Base-by-base conservation (phyloP, 2,329 filamentous ascomycete species). In the Sporothrix pseudoabietina region DNA sequence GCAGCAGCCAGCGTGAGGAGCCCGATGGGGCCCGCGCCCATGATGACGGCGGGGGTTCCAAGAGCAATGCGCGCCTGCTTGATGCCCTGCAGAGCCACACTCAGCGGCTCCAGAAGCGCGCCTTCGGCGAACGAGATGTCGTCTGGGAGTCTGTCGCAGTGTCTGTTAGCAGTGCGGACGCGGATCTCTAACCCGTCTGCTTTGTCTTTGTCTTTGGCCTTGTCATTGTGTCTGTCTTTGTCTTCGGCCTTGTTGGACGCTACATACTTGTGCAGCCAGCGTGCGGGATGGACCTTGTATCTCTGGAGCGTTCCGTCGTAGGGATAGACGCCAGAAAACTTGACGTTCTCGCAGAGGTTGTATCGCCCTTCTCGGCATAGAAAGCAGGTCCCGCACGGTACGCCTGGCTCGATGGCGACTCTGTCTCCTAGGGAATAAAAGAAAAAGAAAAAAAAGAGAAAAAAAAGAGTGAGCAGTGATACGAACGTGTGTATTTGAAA, bases 391-490 rank as follows among this genome's bases (percentile, higher is more conserved):
- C 84, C 84, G 77, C 90, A 92, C 0, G 90, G 88, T 0, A 91
- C 87, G 26, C 89, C 89, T 0, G 89, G 89, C 77, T 92, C 90
- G 19, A 92, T 81, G 3, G 90, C 90, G 10, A 92, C 89, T 70
- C 89, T 83, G 77, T 92, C 90, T 12, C 89, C 88, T 82, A 59
- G 47, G 22, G 49, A 19, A 2, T n/a, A n/a, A n/a, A n/a, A n/a
- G 7, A 7, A 7, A 10, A 7, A 10, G 3, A 3, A 7, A 3
- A 41, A 7, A 41, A 10, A 41, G 39, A 41, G 7, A 41, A 1
- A 41, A 41, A 41, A 41, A 44, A 44, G 7, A 44, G 41, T 35
- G 5, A 35, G 35, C 35, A 35, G 35, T 35, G 41, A 14, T 9
- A 9, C 9, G 6, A 44, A 3, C 3, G 41, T 44, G 9, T 14